Evolutionary conservation across 106 monocot genomes (phyloP).

Genomic region (Posidonia australis): DNA sequence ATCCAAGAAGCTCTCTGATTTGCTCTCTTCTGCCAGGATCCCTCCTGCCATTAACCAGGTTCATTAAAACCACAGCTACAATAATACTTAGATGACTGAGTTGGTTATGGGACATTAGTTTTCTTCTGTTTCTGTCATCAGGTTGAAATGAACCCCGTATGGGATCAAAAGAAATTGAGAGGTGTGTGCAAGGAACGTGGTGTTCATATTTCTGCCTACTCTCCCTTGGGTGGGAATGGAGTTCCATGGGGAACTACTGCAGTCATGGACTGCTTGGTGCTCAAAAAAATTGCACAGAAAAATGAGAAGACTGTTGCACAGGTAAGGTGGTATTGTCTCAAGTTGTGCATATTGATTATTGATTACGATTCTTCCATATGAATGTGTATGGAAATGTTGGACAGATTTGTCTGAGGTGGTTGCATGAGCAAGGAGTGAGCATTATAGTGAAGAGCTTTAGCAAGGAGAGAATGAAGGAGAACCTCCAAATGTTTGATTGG

Average conservation of each 20-base stretch:
- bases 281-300: conserved; percentile 10
- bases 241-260: background rate
- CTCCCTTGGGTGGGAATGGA: conserved; percentile 7
- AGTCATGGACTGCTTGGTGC: background rate
- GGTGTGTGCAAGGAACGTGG: conserved; percentile 6
- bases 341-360: background rate
- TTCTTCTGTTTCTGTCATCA: background rate
- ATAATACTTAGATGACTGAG: no score
- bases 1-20: background rate
- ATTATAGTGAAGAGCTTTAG: conserved; percentile 13
- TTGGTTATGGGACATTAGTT: no score
- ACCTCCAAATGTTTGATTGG: conserved; percentile 13
- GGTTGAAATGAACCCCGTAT: conserved; percentile 15
- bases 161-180: conserved; percentile 14
- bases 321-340: background rate
- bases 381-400: background rate
- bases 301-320: conserved; percentile 7
- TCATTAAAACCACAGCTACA: no score
- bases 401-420: conserved; percentile 16
- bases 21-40: background rate
- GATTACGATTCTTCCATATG: no score
- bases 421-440: conserved; percentile 2
- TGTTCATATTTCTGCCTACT: conserved; percentile 10
- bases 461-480: conserved; percentile 11
- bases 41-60: background rate